phyloP scores from a whole-genome alignment of 768 basidiomycete species.

The Podaxis sp. region DNA sequence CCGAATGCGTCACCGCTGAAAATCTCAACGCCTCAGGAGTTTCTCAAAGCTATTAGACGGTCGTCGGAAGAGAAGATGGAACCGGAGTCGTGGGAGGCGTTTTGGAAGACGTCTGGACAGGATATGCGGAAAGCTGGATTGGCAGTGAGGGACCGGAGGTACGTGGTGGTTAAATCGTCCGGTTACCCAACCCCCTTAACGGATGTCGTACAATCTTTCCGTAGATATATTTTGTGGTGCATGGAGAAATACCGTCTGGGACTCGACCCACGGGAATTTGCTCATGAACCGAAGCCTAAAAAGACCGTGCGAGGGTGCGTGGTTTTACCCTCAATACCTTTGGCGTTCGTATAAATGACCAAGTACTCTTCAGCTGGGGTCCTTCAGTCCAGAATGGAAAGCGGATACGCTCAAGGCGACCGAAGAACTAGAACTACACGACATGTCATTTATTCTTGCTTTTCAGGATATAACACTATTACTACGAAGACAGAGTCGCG shows the following conservation, averaged over 20 bases:
- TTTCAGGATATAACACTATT: neutral
- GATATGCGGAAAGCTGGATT: slow-evolving; percentile 68
- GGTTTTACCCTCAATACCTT: neutral
- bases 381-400: slow-evolving; percentile 75
- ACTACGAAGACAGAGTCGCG: neutral
- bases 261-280: slow-evolving; percentile 54
- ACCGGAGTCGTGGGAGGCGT: slow-evolving; percentile 66
- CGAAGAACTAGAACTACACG: slow-evolving; percentile 28
- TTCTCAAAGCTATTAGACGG: slow-evolving; percentile 76
- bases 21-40: slow-evolving; percentile 59
- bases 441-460: slow-evolving; percentile 2
- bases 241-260: slow-evolving; percentile 77
- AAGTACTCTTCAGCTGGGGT: slow-evolving; percentile 53
- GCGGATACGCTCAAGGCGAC: slow-evolving; percentile 64
- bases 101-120: slow-evolving; percentile 62
- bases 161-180: slow-evolving; percentile 22
- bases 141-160: slow-evolving; percentile 71
- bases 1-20: slow-evolving; percentile 32
- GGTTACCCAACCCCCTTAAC: neutral
- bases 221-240: slow-evolving; percentile 82
- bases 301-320: slow-evolving; percentile 81
- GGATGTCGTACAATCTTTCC: neutral
- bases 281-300: slow-evolving; percentile 64
- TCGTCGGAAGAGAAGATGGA: slow-evolving; percentile 62
- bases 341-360: neutral